Conservation (phyloP, 805 yeast species). For the Tetrapisispora iriomotensis region DNA sequence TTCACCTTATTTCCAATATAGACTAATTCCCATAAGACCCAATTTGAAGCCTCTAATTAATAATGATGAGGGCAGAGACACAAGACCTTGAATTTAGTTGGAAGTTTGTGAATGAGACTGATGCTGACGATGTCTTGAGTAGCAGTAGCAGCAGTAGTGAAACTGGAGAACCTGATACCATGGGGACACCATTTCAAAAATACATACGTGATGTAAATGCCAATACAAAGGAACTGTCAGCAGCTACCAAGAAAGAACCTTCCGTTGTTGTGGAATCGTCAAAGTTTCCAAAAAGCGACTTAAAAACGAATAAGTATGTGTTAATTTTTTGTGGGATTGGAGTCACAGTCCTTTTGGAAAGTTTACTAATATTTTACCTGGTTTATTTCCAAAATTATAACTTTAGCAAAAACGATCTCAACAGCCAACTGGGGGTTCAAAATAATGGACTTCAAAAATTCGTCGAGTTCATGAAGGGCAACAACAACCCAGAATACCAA, state of each 20-base stretch:
- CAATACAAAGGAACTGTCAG: neutral
- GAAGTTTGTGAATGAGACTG: neutral
- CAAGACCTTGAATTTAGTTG: neutral
- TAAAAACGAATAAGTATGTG: neutral
- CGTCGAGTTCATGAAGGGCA: too few relatives aligned
- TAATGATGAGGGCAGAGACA: neutral
- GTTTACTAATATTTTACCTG: neutral
- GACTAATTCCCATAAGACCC: too few relatives aligned
- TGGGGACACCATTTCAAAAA: neutral
- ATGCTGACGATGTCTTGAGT: constrained; percentile 1
- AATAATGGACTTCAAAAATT: too few relatives aligned
- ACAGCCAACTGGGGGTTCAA: too few relatives aligned
- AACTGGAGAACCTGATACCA: neutral
- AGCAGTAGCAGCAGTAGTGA: neutral
- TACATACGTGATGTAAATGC: neutral
- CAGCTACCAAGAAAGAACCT: too few relatives aligned
- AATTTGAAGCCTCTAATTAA: neutral
- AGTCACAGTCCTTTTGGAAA: neutral
- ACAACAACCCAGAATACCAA: neutral
- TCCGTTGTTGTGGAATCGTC: neutral
- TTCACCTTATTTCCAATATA: too few relatives aligned
- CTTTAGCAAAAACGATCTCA: neutral
- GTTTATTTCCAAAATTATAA: neutral
- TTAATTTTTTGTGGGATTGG: neutral
- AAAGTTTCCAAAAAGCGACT: neutral